Evolutionary conservation across 2,329 filamentous ascomycete species (phyloP), one percentile per base, ranked within the genome.

Genomic region (Leptodontidium sp.): DNA sequence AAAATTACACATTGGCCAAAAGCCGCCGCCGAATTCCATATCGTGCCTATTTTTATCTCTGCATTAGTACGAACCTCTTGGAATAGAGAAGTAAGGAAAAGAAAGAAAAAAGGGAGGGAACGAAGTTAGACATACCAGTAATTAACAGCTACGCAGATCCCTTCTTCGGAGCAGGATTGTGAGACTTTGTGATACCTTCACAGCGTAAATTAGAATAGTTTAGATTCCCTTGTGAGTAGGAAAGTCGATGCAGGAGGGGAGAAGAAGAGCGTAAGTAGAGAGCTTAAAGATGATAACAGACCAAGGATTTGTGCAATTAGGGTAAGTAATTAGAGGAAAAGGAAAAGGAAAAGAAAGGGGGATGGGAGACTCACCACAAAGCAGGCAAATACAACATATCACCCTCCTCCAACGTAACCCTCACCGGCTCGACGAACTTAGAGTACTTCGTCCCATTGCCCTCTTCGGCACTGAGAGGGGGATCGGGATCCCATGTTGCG

Each of bases 311-410:
- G 21, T 21, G 21, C 21, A 11, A 40, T 9, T 40, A 11, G 38
- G 2, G 9, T 32, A 6, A 4, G 3, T 32, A 58, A 35, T 43
- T 4, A 12, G 32, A 26, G 57, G 6, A 59, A 11, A 1, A 24
- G 32, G 32, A 21, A 15, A 59, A 2, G 15, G 21, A 52, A 64
- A 1, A 29, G 9, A 35, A 26, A 11, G 24, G 26, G 29, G 61
- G 43, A 14, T 7, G 7, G 17, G 24, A 43, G 26, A 77, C 84
- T 78, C 71, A 92, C 93, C 93, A 96, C 84, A 94, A 87, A 6
- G 91, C 89, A 7, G 93, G 93, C 38, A 96, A 81, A 80, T 96
- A 96, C 17, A 96, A 79, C 89, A 96, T 93, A 77, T 96, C 93
- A 0, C 92, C 92, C 11, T 89, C 86, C 0, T 90, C 79, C 2